Evolutionary conservation across 2,329 filamentous ascomycete genomes (phyloP).

Genomic region (Penicillium sp.): DNA sequence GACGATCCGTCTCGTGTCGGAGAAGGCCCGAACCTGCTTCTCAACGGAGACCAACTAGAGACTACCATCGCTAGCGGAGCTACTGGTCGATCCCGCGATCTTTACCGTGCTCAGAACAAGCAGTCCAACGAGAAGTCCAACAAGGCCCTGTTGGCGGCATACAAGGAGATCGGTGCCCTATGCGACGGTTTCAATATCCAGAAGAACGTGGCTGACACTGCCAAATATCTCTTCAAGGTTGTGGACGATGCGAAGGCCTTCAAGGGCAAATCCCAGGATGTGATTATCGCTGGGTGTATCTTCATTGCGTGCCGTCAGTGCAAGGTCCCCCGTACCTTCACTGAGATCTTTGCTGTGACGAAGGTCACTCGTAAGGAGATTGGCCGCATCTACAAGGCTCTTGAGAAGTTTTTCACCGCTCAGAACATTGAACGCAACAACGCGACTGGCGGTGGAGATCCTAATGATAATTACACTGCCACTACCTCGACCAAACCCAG

Average conservation of each 20-base stretch:
- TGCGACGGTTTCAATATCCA: slow-evolving; percentile 83
- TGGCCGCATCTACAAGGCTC: slow-evolving; percentile 86
- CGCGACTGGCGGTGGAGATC: slow-evolving; percentile 50
- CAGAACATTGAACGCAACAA: slow-evolving; percentile 62
- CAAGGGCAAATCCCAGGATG: slow-evolving; percentile 92
- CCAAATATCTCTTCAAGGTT: slow-evolving; percentile 93
- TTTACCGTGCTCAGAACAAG: slow-evolving; percentile 82
- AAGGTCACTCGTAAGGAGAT: slow-evolving; percentile 97
- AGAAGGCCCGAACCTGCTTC: slow-evolving; percentile 83
- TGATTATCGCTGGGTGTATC: slow-evolving; percentile 92
- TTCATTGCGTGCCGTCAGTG: slow-evolving; percentile 96
- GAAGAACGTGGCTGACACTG: slow-evolving; percentile 78
- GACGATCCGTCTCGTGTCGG: slow-evolving; percentile 98
- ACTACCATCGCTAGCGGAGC: slow-evolving; percentile 85
- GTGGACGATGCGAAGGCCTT: slow-evolving; percentile 90
- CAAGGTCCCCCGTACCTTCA: slow-evolving; percentile 82
- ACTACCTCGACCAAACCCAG: slow-evolving; percentile 76
- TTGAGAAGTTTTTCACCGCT: slow-evolving; percentile 83
- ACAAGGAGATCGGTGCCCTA: slow-evolving; percentile 84
- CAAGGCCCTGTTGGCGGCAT: slow-evolving; percentile 74
- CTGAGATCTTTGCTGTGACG: slow-evolving; percentile 90
- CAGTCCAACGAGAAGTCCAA: slow-evolving; percentile 77
- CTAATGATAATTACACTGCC: slow-evolving; percentile 64
- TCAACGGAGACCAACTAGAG: slow-evolving; percentile 85
- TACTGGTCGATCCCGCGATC: slow-evolving; percentile 67